phyloP scores from a whole-genome alignment of 2,329 filamentous ascomycete species.

The Blastomyces parvus region DNA sequence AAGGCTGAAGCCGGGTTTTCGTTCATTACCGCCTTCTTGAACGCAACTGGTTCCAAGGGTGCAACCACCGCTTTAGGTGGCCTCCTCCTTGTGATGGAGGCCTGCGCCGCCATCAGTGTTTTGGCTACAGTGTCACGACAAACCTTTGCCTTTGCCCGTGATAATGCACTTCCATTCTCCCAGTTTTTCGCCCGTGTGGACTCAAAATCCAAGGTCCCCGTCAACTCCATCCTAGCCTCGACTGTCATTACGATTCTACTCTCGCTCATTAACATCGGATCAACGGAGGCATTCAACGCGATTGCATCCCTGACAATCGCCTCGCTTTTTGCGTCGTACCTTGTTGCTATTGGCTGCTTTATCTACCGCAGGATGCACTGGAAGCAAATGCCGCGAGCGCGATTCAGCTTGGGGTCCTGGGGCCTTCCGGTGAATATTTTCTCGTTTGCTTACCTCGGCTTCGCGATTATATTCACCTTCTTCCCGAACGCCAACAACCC shows the following conservation, averaged over 20 bases:
- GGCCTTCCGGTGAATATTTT: slow-evolving; percentile 29
- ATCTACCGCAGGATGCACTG: slow-evolving; percentile 19
- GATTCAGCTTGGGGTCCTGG: slow-evolving; percentile 21
- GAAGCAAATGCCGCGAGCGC: slow-evolving; percentile 9
- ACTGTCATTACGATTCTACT: slow-evolving; percentile 23
- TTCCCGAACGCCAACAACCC: slow-evolving; percentile 28
- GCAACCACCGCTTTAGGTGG: slow-evolving; percentile 22
- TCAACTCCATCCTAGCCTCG: slow-evolving; percentile 23
- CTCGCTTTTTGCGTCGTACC: slow-evolving; percentile 32
- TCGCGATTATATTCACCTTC: slow-evolving; percentile 26
- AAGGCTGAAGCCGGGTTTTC: slow-evolving; percentile 25
- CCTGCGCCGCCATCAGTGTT: slow-evolving; percentile 27
- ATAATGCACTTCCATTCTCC: slow-evolving; percentile 46
- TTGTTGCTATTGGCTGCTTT: slow-evolving; percentile 30
- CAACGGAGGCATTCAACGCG: slow-evolving; percentile 32
- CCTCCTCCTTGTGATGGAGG: slow-evolving; percentile 24
- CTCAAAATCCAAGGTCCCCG: slow-evolving; percentile 17
- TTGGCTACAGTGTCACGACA: slow-evolving; percentile 28
- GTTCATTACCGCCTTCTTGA: slow-evolving; percentile 27
- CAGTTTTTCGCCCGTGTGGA: slow-evolving; percentile 32
- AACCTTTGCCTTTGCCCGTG: slow-evolving; percentile 39
- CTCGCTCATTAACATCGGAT: slow-evolving; percentile 32
- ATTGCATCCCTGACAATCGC: slow-evolving; percentile 32
- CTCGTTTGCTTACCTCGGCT: slow-evolving; percentile 27
- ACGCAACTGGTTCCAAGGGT: slow-evolving; percentile 22